These are phyloP conservation scores for Suillus brevipes DNA, from an alignment of 768 basidiomycete genomes.

Conservation along the genomic window DNA sequence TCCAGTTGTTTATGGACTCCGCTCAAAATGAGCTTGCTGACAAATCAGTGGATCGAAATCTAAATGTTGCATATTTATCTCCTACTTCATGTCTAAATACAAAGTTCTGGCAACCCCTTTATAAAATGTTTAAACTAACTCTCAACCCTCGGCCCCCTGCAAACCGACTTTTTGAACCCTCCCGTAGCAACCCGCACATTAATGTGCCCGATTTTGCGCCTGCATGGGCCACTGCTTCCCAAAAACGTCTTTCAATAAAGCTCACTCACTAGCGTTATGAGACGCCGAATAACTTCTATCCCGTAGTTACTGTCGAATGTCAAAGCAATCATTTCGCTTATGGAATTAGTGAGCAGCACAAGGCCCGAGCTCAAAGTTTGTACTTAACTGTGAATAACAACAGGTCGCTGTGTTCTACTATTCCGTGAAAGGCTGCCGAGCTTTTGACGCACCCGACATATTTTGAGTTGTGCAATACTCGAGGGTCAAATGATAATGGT, in stretches of 20 bases:
- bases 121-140: conserved; percentile 18
- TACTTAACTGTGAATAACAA: too few species aligned
- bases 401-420: too few species aligned
- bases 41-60: conserved; percentile 14
- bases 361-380: too few species aligned
- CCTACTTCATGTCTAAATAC: too few species aligned
- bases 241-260: conserved; percentile 28
- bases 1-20: conserved; percentile 29
- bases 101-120: too few species aligned
- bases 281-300: background rate
- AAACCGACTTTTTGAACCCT: conserved; percentile 48
- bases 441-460: too few species aligned
- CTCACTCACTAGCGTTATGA: background rate
- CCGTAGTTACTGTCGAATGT: background rate
- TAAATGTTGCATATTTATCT: too few species aligned
- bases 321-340: background rate
- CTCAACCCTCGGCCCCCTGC: conserved; percentile 49
- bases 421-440: too few species aligned
- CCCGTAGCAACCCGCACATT: conserved; percentile 38
- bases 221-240: conserved; percentile 53
- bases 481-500: too few species aligned
- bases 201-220: conserved; percentile 38
- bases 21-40: conserved; percentile 34
- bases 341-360: too few species aligned
- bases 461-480: too few species aligned